Conservation (phyloP, 306 rosid species). For the Sophora flavescens region DNA sequence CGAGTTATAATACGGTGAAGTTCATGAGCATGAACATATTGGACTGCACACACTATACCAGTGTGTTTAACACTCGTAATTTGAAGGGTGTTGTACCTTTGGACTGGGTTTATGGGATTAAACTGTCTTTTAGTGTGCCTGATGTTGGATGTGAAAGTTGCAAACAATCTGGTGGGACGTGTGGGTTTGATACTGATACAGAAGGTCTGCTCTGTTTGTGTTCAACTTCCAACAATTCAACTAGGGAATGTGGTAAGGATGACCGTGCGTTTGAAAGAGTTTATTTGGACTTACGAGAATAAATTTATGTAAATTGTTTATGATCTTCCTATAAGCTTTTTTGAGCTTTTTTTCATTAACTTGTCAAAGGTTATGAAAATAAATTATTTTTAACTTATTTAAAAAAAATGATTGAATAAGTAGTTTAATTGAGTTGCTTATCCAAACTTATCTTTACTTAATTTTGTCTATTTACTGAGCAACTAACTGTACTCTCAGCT, state of each 20-base stretch:
- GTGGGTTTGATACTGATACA: conserved; percentile 94
- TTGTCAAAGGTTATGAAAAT: background rate
- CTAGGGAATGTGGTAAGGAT: conserved; percentile 75
- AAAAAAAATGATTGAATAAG: too few relatives aligned
- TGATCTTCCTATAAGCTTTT: too few relatives aligned
- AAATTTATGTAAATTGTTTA: too few relatives aligned
- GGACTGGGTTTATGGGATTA: conserved; percentile 95
- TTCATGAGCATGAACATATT: conserved; percentile 88
- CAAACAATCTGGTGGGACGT: conserved; percentile 70
- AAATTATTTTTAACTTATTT: background rate
- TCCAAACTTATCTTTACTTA: too few relatives aligned
- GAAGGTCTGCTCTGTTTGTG: conserved; percentile 79
- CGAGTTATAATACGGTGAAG: conserved; percentile 72
- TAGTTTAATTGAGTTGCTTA: too few relatives aligned
- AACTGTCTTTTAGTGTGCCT: conserved; percentile 70
- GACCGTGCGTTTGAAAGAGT: too few relatives aligned
- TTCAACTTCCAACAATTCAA: conserved; percentile 64
- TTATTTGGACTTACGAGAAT: too few relatives aligned
- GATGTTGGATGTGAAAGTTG: conserved; percentile 81
- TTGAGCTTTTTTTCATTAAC: too few relatives aligned
- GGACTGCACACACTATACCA: conserved; percentile 89
- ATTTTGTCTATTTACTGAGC: too few relatives aligned
- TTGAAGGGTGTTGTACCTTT: conserved; percentile 73
- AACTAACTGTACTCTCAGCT: background rate
- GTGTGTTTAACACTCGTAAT: conserved; percentile 62